These are phyloP conservation scores for Xylariaceae sp. DNA, from an alignment of 2,329 filamentous ascomycete species.

Conservation along the genomic window DNA sequence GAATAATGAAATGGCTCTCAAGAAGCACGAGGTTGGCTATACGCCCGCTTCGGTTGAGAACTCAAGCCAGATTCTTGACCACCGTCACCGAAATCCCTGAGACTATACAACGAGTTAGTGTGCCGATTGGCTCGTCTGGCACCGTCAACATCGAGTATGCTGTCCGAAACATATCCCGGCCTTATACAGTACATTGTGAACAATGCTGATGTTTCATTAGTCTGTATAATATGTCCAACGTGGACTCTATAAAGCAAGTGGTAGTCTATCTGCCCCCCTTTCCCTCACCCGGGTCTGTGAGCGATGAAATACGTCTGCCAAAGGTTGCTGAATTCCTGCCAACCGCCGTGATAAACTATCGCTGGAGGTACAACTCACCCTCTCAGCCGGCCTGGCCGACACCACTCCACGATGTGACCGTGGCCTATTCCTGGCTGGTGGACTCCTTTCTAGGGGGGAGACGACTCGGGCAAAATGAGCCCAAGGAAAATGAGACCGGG, in stretches of 20 bases:
- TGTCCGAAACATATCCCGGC: not conserved
- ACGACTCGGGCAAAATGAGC: not conserved
- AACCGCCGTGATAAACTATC: slow-evolving; percentile 54
- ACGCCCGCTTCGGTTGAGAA: slow-evolving; percentile 11
- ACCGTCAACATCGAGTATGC: slow-evolving; percentile 47
- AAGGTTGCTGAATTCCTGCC: slow-evolving; percentile 40
- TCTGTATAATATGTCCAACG: slow-evolving; percentile 42
- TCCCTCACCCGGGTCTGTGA: slow-evolving; percentile 29
- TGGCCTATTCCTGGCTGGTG: slow-evolving; percentile 50
- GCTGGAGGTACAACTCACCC: slow-evolving; percentile 40
- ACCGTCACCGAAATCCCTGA: slow-evolving; percentile 18
- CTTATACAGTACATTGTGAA: slow-evolving; percentile 3
- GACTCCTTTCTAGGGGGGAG: not conserved
- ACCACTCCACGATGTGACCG: slow-evolving; percentile 51
- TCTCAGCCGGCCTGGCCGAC: slow-evolving; percentile 45
- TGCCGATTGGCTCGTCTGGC: slow-evolving; percentile 47
- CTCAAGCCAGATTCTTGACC: slow-evolving; percentile 20
- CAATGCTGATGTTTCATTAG: slow-evolving; percentile 32
- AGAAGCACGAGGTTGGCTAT: slow-evolving; percentile 10
- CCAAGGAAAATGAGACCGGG: not conserved
- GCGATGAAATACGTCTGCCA: slow-evolving; percentile 33
- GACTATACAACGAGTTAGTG: slow-evolving; percentile 38
- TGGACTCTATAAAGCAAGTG: slow-evolving; percentile 40
- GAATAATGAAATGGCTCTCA: slow-evolving; percentile 19
- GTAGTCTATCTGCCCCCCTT: slow-evolving; percentile 52